Evolutionary conservation across 202 grass and related monocot species (phyloP).

Genomic region (Brachypodium distachyon): DNA sequence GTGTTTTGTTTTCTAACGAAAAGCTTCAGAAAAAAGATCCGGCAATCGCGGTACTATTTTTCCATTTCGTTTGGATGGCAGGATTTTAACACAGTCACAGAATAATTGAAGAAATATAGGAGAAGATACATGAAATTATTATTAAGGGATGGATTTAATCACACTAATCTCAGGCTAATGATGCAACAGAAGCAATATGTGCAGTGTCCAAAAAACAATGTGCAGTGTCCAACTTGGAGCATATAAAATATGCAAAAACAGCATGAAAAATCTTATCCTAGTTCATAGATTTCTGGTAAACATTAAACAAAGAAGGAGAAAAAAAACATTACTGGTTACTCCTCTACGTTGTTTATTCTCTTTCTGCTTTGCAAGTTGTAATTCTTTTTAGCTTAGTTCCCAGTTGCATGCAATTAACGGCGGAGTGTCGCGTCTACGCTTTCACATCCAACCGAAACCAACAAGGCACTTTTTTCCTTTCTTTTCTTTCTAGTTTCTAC

Average conservation of each 20-base stretch:
- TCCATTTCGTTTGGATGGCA: too few relatives aligned
- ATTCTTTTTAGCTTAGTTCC: neutral
- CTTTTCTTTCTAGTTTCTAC: too few relatives aligned
- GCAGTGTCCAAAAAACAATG: neutral
- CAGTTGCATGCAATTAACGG: constrained; percentile 11
- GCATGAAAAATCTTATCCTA: neutral
- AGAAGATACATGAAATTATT: neutral
- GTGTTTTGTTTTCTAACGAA: too few relatives aligned
- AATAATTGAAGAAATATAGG: neutral
- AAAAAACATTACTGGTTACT: neutral
- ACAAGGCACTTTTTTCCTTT: constrained; percentile 15
- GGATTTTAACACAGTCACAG: too few relatives aligned
- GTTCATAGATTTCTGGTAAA: too few relatives aligned
- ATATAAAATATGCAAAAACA: neutral
- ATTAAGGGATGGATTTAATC: neutral
- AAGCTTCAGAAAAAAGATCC: too few relatives aligned
- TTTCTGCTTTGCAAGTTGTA: neutral
- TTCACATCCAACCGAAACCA: constrained; percentile 38
- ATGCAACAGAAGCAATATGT: neutral
- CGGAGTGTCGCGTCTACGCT: constrained; percentile 8
- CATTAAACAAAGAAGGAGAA: neutral
- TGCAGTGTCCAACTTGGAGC: neutral
- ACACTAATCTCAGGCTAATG: neutral
- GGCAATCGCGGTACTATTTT: too few relatives aligned
- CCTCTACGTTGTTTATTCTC: neutral